Evolutionary conservation across 768 basidiomycete genomes (phyloP).

Genomic region (Russula brevipes): DNA sequence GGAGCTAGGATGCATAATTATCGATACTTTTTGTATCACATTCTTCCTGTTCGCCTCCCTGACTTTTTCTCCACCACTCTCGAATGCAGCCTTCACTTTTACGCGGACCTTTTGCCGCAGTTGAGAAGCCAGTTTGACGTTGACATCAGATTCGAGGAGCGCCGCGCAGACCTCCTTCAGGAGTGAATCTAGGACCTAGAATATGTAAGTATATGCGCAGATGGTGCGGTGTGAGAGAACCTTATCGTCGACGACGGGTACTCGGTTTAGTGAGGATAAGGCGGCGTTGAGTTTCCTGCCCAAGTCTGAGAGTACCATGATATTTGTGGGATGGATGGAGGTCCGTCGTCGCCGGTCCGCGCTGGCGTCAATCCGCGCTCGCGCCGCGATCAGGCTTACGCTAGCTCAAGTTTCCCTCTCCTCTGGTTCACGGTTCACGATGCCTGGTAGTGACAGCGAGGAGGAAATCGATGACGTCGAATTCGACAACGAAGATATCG

Average conservation of each 20-base stretch:
- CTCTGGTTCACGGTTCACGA: conserved; percentile 31
- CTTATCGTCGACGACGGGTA: conserved; percentile 88
- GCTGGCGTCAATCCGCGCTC: neutral
- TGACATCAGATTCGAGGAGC: conserved; percentile 93
- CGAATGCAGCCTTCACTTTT: conserved; percentile 79
- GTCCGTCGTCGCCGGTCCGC: neutral
- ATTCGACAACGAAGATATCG: conserved; percentile 25
- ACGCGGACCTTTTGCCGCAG: conserved; percentile 85
- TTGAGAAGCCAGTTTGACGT: conserved; percentile 90
- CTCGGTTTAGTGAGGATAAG: conserved; percentile 80
- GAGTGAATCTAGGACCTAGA: conserved; percentile 85
- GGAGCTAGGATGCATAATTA: neutral
- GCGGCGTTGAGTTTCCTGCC: conserved; percentile 93
- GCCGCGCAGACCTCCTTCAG: conserved; percentile 95
- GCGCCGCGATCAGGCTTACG: neutral
- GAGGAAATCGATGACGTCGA: conserved; percentile 50
- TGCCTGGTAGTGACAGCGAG: conserved; percentile 45
- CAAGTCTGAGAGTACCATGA: conserved; percentile 94
- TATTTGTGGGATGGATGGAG: conserved; percentile 9
- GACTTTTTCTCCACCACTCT: conserved; percentile 60
- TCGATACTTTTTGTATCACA: conserved; percentile 80
- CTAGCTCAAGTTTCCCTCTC: conserved; percentile 32
- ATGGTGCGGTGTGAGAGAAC: conserved; percentile 37
- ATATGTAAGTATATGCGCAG: conserved; percentile 14
- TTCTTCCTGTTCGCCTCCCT: conserved; percentile 81